These are phyloP conservation scores for Ceraceosorus guamensis DNA, from an alignment of 1,284 basidiomycete genomes.

Conservation along the genomic window DNA sequence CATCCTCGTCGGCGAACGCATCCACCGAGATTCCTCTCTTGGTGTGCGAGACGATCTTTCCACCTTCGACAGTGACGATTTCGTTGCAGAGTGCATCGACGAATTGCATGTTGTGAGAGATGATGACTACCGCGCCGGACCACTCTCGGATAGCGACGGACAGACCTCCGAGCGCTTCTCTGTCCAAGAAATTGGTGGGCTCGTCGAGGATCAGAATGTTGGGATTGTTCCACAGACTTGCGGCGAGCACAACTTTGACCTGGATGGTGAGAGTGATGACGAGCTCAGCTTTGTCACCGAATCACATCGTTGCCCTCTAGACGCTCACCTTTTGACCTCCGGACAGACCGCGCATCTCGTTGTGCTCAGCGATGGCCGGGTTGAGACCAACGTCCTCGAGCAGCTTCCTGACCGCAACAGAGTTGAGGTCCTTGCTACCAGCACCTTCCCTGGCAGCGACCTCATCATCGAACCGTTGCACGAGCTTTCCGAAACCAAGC, in stretches of 20 bases:
- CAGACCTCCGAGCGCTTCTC: constrained; percentile 71
- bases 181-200: constrained; percentile 79
- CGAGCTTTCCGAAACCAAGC: constrained; percentile 83
- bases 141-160: constrained; percentile 94
- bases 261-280: too few species aligned
- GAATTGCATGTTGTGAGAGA: constrained; percentile 71
- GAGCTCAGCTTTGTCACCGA: too few species aligned
- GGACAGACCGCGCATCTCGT: constrained; percentile 41
- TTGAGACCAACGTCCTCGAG: constrained; percentile 74
- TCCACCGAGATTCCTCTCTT: constrained; percentile 79
- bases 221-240: constrained; percentile 48
- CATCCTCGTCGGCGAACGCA: constrained; percentile 54
- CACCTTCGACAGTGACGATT: constrained; percentile 64
- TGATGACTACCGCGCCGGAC: constrained; percentile 93
- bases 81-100: constrained; percentile 49
- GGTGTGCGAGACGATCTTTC: constrained; percentile 76
- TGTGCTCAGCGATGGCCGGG: constrained; percentile 52
- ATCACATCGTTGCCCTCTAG: too few species aligned
- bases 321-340: constrained; percentile 84
- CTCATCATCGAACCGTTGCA: constrained; percentile 93
- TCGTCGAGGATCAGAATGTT: constrained; percentile 51
- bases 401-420: constrained; percentile 46
- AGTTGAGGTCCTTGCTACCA: constrained; percentile 61
- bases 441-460: constrained; percentile 68
- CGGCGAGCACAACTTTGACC: constrained; percentile 62